Evolutionary conservation across 75 land plant species (phyloP), one percentile per base, ranked within the genome.

Genomic region (Picea glauca): DNA sequence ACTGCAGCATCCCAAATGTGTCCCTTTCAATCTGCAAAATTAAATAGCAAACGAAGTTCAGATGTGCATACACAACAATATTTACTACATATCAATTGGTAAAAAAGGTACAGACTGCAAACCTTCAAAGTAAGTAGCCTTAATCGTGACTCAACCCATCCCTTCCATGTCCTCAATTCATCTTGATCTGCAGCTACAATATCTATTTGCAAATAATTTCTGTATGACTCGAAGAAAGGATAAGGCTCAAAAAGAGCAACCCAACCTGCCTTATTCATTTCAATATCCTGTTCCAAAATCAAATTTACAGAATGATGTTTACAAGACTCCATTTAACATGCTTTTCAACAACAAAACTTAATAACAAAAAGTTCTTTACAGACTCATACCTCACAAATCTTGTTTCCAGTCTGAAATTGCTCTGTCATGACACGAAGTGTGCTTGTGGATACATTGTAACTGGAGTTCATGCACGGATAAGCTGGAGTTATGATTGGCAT

Each of bases 401-500:
- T 85, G 76, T 87, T 82, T 13, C 83, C 89, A 67, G 60, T 79
- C 59, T 78, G 54, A 65, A 87, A 87, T 68, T 87, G 89, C 68
- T 87, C 89, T 60, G 78, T 81, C 84, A 87, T 81, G 77, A 85
- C 89, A 6, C 80, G 81, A 70, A 81, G 84, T 23, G 88, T 85
- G 76, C 88, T 87, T 13, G 66, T 62, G 0, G 88, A 81, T 58
- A 87, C 89, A 77, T 85, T 85, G 78, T 85, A 85, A 78, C 87
- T 85, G 32, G 88, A 87, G 60, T 87, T 87, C 89, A 81, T 86
- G 68, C 89, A 85, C 3, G 89, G 89, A 63, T 87, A 87, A 32
- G 89, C 84, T 5, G 89, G 88, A 23, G 89, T 87, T 2, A 87
- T 87, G 58, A 87, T 85, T 5, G 89, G 89, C 88, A 87, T 85